Conservation (phyloP, 208 protist species). For the Leishmania braziliensis region DNA sequence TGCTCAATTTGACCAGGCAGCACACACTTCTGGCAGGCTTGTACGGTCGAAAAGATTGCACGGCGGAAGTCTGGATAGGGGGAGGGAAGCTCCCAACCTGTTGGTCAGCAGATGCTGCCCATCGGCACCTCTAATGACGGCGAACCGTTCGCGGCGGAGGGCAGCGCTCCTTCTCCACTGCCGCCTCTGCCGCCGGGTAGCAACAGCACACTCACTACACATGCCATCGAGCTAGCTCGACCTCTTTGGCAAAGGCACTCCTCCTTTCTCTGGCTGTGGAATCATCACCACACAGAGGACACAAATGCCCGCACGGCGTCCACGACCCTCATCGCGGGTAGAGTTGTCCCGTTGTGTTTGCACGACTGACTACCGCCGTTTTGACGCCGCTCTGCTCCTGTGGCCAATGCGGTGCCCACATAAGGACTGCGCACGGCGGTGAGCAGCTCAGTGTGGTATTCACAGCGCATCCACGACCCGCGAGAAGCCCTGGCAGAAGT, state of each 20-base stretch:
- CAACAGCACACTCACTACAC: neutral
- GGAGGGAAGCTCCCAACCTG: slow-evolving; percentile 27
- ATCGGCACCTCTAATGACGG: too few relatives aligned
- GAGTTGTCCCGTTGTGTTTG: slow-evolving; percentile 5
- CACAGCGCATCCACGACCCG: slow-evolving; percentile 31
- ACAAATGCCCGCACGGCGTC: too few relatives aligned
- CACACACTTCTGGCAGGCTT: too few relatives aligned
- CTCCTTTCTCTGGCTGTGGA: neutral
- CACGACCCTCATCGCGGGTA: slow-evolving; percentile 5
- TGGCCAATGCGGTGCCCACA: too few relatives aligned
- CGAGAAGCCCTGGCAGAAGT: slow-evolving; percentile 50
- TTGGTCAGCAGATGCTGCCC: neutral
- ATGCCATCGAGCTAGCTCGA: neutral
- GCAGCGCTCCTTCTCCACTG: neutral
- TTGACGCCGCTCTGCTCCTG: neutral
- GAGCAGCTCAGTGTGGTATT: neutral
- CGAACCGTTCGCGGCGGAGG: too few relatives aligned
- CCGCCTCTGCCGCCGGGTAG: neutral
- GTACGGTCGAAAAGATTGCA: too few relatives aligned
- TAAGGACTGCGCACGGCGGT: neutral
- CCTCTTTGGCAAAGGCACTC: neutral
- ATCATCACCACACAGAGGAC: neutral
- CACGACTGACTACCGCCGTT: neutral
- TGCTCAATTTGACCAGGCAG: neutral
- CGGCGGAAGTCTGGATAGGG: neutral